Evolutionary conservation across 2,329 filamentous ascomycete species (phyloP).

Genomic region (Aspergillus tanneri): DNA sequence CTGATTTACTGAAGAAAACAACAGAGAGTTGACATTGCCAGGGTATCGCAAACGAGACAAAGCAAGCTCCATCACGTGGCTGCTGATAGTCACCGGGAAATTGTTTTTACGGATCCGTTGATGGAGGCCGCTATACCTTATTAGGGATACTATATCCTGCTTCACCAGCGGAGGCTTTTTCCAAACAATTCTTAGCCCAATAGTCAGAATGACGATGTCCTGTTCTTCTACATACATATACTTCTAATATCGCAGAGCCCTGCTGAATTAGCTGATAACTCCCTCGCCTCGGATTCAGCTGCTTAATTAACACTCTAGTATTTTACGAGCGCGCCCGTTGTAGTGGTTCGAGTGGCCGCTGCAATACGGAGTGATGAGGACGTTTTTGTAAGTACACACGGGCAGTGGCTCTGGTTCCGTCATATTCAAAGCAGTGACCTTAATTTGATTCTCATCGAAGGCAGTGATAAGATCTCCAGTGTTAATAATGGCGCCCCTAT

Average conservation of each 20-base stretch:
- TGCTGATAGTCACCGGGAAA: constrained; percentile 15
- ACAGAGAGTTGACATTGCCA: too few species aligned
- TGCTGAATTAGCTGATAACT: background rate
- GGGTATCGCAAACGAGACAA: background rate
- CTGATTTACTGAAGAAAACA: too few species aligned
- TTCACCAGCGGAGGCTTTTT: too few species aligned
- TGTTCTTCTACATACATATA: background rate
- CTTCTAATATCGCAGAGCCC: constrained; percentile 1
- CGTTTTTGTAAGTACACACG: constrained; percentile 4
- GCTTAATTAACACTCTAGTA: background rate
- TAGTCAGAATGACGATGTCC: too few species aligned
- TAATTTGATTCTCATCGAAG: background rate
- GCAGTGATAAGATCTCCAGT: constrained; percentile 2
- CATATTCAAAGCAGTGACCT: constrained; percentile 3
- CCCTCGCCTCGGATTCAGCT: background rate
- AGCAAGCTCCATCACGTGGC: constrained; percentile 19
- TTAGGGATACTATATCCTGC: too few species aligned
- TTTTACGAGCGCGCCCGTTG: background rate
- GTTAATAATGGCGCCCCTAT: background rate
- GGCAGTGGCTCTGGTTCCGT: constrained; percentile 2
- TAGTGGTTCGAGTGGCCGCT: constrained; percentile 6
- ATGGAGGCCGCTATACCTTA: background rate
- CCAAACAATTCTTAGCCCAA: too few species aligned
- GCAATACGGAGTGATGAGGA: constrained; percentile 6
- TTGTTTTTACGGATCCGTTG: constrained; percentile 8